Evolutionary conservation across 306 rosid species (phyloP), one percentile per base, ranked within the genome.

Genomic region (Quercus alba): DNA sequence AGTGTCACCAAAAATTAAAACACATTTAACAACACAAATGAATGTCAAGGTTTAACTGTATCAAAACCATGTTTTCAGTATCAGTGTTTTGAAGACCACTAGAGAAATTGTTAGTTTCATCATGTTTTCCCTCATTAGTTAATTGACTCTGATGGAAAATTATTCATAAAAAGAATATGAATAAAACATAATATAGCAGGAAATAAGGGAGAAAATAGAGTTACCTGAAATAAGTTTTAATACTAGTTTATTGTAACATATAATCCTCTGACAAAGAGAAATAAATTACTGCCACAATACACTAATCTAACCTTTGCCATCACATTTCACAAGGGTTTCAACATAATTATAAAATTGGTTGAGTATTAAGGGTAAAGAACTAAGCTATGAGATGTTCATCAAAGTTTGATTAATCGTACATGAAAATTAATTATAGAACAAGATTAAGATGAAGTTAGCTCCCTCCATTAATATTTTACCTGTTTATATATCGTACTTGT

Each of bases 401-500:
- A 19, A 33, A 33, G 26, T 35, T n/a, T n/a, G 6, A 35, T 67
- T 19, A 1, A 19, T 19, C 9, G 4, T 3, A 8, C 3, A 9
- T 33, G 17, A 67, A 33, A 38, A 67, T 33, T 33, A 26, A 33
- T 18, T 67, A 33, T 67, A 61, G 44, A 54, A 14, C 11, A 52
- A 77, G 44, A 46, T 30, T 56, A 18, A 9, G 30, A 64, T 33
- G 52, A 67, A 57, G 55, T 71, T 15, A 41, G 38, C 68, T 63
- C 58, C 76, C 17, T 74, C 35, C 19, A 69, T 30, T 13, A 52
- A 75, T 56, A 62, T 52, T 78, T 46, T 79, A 90, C 98, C 97
- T 91, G 98, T 82, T 94, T 91, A 78, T 86, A 90, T 77, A 91
- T 85, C 17, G 98, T 90, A 80, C 98, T 81, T 26, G 97, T 85